Evolutionary conservation across 2,329 filamentous ascomycete species (phyloP).

Genomic region (Microdochium paspali): DNA sequence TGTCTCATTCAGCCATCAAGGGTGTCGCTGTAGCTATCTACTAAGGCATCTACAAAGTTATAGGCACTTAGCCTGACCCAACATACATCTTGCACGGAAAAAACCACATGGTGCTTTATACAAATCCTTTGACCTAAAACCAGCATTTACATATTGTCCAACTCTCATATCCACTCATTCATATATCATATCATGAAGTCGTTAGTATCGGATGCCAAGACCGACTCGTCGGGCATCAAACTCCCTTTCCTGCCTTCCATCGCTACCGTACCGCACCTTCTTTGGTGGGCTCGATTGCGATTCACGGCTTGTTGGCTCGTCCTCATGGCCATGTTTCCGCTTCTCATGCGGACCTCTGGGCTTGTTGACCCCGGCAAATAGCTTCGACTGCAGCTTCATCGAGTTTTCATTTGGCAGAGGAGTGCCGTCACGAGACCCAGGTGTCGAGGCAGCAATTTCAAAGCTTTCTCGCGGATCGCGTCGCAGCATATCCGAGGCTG

Average conservation of each 20-base stretch:
- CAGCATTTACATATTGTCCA: neutral
- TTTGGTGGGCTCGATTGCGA: conserved; percentile 38
- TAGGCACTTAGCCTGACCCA: no score
- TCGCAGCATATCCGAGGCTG: conserved; percentile 66
- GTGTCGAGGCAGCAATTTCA: conserved; percentile 32
- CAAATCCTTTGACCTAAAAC: neutral
- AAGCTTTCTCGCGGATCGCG: conserved; percentile 45
- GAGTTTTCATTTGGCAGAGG: conserved; percentile 34
- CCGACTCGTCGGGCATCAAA: conserved; percentile 27
- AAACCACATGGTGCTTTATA: no score
- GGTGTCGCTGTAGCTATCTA: neutral
- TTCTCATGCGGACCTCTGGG: conserved; percentile 31
- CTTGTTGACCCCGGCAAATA: conserved; percentile 35
- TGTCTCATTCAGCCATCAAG: neutral
- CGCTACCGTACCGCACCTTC: conserved; percentile 34
- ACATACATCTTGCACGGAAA: no score
- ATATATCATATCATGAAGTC: neutral
- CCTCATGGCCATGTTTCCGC: conserved; percentile 33
- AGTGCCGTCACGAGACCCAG: conserved; percentile 31
- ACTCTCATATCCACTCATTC: neutral
- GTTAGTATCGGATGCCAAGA: neutral
- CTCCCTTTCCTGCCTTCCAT: conserved; percentile 23
- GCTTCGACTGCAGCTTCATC: conserved; percentile 39
- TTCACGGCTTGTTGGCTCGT: conserved; percentile 21
- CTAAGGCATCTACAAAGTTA: neutral